Conservation (phyloP, 163 green algal genomes). For the Scenedesmus sp. region DNA sequence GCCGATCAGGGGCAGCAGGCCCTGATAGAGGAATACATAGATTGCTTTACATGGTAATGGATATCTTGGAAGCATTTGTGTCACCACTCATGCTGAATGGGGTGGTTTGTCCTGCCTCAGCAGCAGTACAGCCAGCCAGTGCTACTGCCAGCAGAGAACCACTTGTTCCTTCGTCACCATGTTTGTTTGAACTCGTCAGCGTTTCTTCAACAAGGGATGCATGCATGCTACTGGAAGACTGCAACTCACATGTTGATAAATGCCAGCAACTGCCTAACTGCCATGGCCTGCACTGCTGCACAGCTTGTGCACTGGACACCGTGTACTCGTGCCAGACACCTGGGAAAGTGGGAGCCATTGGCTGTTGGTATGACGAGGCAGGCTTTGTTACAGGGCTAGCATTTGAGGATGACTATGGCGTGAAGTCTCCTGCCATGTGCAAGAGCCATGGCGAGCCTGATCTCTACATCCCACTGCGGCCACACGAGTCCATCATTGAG, state of each 20-base stretch:
- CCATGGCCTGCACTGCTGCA: background rate
- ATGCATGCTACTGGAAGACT: too few relatives aligned
- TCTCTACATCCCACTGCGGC: background rate
- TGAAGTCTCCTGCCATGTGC: slow-evolving; percentile 15
- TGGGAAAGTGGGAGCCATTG: background rate
- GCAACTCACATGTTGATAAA: background rate
- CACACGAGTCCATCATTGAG: background rate
- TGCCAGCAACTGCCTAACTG: background rate
- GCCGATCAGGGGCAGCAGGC: background rate
- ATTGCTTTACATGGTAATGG: background rate
- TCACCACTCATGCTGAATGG: background rate
- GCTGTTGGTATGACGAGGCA: slow-evolving; percentile 6
- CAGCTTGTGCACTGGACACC: background rate
- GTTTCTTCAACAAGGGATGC: background rate
- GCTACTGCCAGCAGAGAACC: background rate
- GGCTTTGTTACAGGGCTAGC: slow-evolving; percentile 11
- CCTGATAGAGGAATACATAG: background rate
- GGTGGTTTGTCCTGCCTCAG: background rate
- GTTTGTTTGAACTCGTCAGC: background rate
- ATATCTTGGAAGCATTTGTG: background rate
- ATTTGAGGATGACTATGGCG: slow-evolving; percentile 38
- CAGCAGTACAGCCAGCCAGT: background rate
- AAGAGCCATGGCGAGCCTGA: slow-evolving; percentile 3
- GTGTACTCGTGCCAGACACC: slow-evolving; percentile 21
- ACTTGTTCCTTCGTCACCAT: background rate